Conservation (phyloP, 2,329 filamentous ascomycete species). For the Pyricularia sp. region DNA sequence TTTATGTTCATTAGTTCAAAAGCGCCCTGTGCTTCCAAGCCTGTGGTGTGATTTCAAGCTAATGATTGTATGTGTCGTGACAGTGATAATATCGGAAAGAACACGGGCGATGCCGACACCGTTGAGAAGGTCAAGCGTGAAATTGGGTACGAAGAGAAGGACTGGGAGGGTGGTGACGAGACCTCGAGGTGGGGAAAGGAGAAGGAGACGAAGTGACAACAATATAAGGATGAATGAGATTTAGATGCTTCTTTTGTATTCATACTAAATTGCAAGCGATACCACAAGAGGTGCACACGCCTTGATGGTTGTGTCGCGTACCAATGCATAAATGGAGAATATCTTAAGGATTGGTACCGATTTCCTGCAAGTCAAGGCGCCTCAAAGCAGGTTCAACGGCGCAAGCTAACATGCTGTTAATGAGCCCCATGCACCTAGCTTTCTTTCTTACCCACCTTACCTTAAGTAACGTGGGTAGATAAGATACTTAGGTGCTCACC, state of each 20-base stretch:
- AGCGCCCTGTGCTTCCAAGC: not conserved
- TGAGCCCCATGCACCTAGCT: not conserved
- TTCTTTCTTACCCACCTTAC: not conserved
- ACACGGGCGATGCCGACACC: slow-evolving; percentile 72
- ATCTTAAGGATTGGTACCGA: too few relatives aligned
- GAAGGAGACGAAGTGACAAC: slow-evolving; percentile 21
- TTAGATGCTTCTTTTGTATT: not conserved
- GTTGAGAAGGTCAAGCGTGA: slow-evolving; percentile 74
- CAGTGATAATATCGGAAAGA: slow-evolving; percentile 78
- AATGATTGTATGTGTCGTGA: not conserved
- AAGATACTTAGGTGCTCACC: not conserved
- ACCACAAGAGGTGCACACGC: not conserved
- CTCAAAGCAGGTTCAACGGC: not conserved
- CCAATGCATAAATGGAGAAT: not conserved
- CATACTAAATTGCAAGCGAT: not conserved
- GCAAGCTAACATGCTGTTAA: not conserved
- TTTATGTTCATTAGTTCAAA: not conserved
- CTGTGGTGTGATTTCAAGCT: not conserved
- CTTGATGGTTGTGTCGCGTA: not conserved
- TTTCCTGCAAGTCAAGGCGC: not conserved
- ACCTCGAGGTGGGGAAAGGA: slow-evolving; percentile 63
- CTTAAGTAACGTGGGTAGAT: too few relatives aligned
- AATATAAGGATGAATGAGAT: not conserved
- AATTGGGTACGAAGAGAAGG: slow-evolving; percentile 74
- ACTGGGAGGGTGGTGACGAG: slow-evolving; percentile 77